Conservation (phyloP, 208 protist species). For the Leishmania amazonensis region DNA sequence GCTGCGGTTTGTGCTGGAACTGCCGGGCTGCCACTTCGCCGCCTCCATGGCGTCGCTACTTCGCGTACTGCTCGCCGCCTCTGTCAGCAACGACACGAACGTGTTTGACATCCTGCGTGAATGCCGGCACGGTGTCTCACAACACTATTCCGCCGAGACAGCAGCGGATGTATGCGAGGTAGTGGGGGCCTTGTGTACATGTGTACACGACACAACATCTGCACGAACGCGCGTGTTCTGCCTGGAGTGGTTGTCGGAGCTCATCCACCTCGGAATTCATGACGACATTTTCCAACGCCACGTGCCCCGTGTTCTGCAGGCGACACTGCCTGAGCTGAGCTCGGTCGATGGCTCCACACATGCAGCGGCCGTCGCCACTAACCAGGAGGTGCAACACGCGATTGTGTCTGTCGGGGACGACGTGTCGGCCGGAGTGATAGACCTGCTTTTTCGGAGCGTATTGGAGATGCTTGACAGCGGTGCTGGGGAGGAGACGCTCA, state of each 20-base stretch:
- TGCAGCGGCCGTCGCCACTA: conserved; percentile 17
- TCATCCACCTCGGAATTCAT: conserved; percentile 21
- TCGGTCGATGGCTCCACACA: conserved; percentile 25
- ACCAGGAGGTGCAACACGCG: conserved; percentile 27
- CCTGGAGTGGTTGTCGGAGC: conserved; percentile 37
- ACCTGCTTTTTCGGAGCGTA: conserved; percentile 20
- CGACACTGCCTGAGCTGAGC: conserved; percentile 23
- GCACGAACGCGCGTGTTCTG: conserved; percentile 31
- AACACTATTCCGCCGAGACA: conserved; percentile 10
- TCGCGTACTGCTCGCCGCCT: conserved; percentile 45
- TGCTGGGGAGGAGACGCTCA: conserved; percentile 47
- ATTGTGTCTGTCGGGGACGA: conserved; percentile 18
- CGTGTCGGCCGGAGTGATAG: conserved; percentile 13
- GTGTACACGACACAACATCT: conserved; percentile 17
- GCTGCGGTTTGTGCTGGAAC: conserved; percentile 57
- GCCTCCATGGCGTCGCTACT: conserved; percentile 47
- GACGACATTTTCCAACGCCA: conserved; percentile 22
- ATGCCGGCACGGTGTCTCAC: conserved; percentile 23
- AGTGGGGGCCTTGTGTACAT: conserved; percentile 17
- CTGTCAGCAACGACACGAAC: conserved; percentile 29
- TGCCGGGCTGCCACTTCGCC: conserved; percentile 50
- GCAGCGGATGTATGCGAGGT: conserved; percentile 24
- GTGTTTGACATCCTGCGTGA: conserved; percentile 31
- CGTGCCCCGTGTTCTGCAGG: conserved; percentile 21
- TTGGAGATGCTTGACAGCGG: conserved; percentile 22